phyloP scores from a whole-genome alignment of 1,139 yeast genomes.

The Arxiozyma slooffiae region DNA sequence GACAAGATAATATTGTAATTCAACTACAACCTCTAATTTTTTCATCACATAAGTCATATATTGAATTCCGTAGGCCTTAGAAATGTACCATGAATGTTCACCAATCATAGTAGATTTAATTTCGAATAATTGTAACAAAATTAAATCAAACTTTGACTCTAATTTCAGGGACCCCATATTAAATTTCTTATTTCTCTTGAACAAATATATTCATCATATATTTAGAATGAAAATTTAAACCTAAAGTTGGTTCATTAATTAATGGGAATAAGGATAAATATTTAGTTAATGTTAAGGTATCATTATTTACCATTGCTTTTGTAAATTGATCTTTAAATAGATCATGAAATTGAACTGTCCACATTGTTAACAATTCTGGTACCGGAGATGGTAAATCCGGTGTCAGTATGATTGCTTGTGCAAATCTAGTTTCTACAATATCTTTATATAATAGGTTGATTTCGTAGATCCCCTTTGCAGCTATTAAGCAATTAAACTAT shows the following conservation, averaged over 20 bases:
- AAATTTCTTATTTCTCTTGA: conserved; percentile 54
- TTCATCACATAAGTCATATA: conserved; percentile 61
- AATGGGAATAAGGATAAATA: conserved; percentile 77
- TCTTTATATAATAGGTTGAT: conserved; percentile 60
- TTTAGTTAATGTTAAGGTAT: conserved; percentile 57
- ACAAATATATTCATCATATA: conserved; percentile 81
- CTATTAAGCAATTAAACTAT: conserved; percentile 48
- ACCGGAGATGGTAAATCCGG: conserved; percentile 85
- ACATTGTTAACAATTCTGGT: conserved; percentile 41
- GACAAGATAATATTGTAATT: conserved; percentile 79
- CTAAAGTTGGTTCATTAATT: conserved; percentile 61
- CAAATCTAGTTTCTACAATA: conserved; percentile 56
- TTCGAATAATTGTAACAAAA: conserved; percentile 69
- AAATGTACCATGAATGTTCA: conserved; percentile 77
- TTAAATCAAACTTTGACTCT: conserved; percentile 22
- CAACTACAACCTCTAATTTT: conserved; percentile 77
- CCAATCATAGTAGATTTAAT: conserved; percentile 74
- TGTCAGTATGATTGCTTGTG: conserved; percentile 80
- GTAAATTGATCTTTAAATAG: conserved; percentile 56
- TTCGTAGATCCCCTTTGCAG: conserved; percentile 56
- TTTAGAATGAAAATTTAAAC: conserved; percentile 70
- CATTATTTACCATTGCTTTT: conserved; percentile 53
- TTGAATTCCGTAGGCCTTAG: conserved; percentile 55
- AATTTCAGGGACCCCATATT: conserved; percentile 20
- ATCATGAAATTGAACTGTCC: conserved; percentile 49